Percentiles rank a stretch among this genome's conserved stretches.
Conservation (phyloP, 2,329 filamentous ascomycete genomes). For the Metarhizium album region DNA sequence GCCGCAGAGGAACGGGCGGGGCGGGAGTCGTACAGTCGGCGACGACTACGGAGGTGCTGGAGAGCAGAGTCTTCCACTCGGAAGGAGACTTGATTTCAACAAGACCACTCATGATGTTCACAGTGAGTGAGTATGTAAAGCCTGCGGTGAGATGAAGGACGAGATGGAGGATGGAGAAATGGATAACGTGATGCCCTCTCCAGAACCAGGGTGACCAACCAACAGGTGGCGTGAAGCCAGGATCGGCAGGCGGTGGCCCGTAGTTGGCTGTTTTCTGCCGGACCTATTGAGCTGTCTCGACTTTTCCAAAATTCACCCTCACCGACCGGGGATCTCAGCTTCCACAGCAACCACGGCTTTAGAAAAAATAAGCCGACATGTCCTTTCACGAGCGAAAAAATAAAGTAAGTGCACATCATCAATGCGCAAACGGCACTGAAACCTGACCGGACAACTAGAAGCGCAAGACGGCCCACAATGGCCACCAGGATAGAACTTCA, state of each 20-base stretch:
- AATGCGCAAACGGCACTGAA: no score
- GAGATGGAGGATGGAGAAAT: neutral
- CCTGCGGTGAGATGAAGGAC: neutral
- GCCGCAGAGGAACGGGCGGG: neutral
- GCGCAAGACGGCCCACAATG: constrained; percentile 36
- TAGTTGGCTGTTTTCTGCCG: constrained; percentile 15
- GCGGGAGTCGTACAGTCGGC: constrained; percentile 64
- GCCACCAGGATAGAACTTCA: constrained; percentile 32
- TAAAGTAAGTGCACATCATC: constrained; percentile 14
- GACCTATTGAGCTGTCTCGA: constrained; percentile 12
- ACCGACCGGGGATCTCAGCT: neutral
- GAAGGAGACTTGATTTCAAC: constrained; percentile 51
- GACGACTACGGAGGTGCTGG: constrained; percentile 68
- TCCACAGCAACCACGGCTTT: neutral
- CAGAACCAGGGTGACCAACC: neutral
- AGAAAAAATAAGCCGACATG: constrained; percentile 14
- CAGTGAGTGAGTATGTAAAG: constrained; percentile 3
- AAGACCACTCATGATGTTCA: constrained; percentile 31
- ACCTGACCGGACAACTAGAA: constrained; percentile 27
- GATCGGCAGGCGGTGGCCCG: constrained; percentile 11
- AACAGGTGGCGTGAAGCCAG: constrained; percentile 2
- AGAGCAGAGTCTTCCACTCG: constrained; percentile 64
- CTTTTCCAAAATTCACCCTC: constrained; percentile 10
- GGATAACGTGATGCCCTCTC: neutral
- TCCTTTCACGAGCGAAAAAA: constrained; percentile 21